These are phyloP conservation scores for Jimgerdemannia flammicorona DNA, from an alignment of 192 early-diverging fungal species.

Conservation along the genomic window DNA sequence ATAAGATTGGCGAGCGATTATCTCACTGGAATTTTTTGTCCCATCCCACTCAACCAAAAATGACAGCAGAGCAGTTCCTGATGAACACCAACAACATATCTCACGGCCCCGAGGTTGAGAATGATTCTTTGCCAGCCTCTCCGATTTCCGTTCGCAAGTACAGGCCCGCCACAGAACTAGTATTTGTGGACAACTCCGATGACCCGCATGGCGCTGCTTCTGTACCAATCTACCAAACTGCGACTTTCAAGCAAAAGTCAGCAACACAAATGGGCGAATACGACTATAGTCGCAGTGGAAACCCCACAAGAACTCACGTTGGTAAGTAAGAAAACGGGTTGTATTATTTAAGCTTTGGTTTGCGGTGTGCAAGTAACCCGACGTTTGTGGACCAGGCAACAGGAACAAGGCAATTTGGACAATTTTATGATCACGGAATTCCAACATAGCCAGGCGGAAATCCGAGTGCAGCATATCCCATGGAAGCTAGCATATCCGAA, in stretches of 20 bases:
- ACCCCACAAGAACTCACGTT: conserved; percentile 93
- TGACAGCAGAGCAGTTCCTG: not conserved
- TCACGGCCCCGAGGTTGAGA: not conserved
- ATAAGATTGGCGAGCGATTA: not conserved
- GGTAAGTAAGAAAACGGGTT: conserved; percentile 37
- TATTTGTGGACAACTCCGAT: conserved; percentile 66
- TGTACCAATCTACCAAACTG: conserved; percentile 97
- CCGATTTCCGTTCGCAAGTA: conserved; percentile 42
- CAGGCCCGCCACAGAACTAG: conserved; percentile 72
- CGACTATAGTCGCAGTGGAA: conserved; percentile 95
- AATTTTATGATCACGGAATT: not conserved
- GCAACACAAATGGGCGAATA: conserved; percentile 85
- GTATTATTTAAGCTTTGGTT: not conserved
- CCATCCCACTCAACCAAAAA: not conserved
- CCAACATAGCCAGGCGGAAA: not conserved
- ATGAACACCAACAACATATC: not conserved
- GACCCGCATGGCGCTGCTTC: conserved; percentile 90
- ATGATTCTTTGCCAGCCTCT: conserved; percentile 9
- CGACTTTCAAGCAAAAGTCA: conserved; percentile 91
- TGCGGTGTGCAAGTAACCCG: not conserved
- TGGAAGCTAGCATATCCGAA: too few species aligned
- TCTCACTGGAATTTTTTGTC: not conserved
- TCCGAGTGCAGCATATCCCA: too few species aligned
- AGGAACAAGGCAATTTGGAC: not conserved
- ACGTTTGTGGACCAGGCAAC: not conserved